phyloP scores from a whole-genome alignment of 208 protist genomes.

The Crithidia bombi region DNA sequence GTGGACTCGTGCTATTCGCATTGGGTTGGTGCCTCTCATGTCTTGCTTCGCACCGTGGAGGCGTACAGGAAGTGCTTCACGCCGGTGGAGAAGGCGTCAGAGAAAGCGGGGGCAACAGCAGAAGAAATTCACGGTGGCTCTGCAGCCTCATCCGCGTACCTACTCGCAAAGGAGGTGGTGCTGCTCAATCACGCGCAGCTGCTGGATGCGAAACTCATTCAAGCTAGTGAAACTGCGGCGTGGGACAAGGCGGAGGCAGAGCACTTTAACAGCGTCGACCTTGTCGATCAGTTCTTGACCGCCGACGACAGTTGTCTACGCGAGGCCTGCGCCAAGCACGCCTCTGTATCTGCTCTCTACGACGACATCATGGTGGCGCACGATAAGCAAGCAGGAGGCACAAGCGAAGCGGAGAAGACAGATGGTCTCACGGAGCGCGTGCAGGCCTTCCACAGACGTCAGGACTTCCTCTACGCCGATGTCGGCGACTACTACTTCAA shows the following conservation, averaged over 20 bases:
- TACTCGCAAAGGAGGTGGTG: constrained; percentile 57
- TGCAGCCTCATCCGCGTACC: constrained; percentile 11
- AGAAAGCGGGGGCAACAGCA: not conserved
- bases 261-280: constrained; percentile 18
- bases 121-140: no score
- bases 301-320: constrained; percentile 29
- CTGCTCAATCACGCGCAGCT: constrained; percentile 80
- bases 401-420: not conserved
- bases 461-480: constrained; percentile 46
- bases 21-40: constrained; percentile 94
- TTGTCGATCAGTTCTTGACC: constrained; percentile 45
- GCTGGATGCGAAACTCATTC: constrained; percentile 38
- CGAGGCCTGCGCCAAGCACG: constrained; percentile 5
- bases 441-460: constrained; percentile 6
- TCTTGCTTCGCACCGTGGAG: constrained; percentile 60
- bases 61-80: constrained; percentile 39
- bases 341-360: constrained; percentile 11
- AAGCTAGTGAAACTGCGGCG: constrained; percentile 15
- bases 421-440: not conserved
- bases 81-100: not conserved
- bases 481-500: constrained; percentile 79
- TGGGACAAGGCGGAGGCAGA: constrained; percentile 53
- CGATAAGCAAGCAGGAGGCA: not conserved
- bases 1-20: constrained; percentile 98
- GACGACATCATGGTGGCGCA: constrained; percentile 2